Base-by-base conservation (phyloP, 176 grass and related monocot genomes). In the Puya raimondii region DNA sequence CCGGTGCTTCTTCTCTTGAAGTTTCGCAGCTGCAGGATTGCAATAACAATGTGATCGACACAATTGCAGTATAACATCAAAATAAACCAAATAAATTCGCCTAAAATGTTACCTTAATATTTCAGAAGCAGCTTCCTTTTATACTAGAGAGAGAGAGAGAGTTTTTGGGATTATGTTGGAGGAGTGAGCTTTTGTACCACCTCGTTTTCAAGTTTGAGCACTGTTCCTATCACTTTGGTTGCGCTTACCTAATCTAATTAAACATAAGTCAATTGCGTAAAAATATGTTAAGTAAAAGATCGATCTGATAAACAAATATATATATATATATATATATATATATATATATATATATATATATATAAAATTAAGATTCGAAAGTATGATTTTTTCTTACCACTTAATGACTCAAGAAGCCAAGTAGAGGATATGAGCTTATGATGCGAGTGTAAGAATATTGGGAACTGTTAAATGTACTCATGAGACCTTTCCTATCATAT, bases 131-230 rank as follows among this genome's bases (percentile, higher is more conserved):
- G 17, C 56, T 42, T 61, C 56, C 56, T 18, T 7, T 18, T 16
- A 61, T 16, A 61, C 13, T 57, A 61, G 56, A 61, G 56, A 61
- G 56, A 61, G 56, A 59, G 56, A 59, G 17, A 61, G 56, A 61
- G 56, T 18, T 61, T 16, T 61, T 18, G 21, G 21, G 56, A n/a
- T 61, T 61, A 59, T 18, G 20, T 59, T 21, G 56, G 20, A 15
- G 18, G 14, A 18, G 20, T 15, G 20, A 59, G n/a, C 7, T 9
- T 9, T 59, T 59, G 56, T 59, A 20, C n/a, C n/a, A 61, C 10
- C 22, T 61, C 22, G 10, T 21, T 61, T 61, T 61, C 56, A 61
- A 20, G 4, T 61, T 61, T 61, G 1, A n/a, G 56, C 16, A 20
- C 56, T 20, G 56, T 61, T 22, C 9, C 17, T 2, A 20, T 5